phyloP scores from a whole-genome alignment of 495 filamentous ascomycete genomes.

The Delitschia confertaspora region DNA sequence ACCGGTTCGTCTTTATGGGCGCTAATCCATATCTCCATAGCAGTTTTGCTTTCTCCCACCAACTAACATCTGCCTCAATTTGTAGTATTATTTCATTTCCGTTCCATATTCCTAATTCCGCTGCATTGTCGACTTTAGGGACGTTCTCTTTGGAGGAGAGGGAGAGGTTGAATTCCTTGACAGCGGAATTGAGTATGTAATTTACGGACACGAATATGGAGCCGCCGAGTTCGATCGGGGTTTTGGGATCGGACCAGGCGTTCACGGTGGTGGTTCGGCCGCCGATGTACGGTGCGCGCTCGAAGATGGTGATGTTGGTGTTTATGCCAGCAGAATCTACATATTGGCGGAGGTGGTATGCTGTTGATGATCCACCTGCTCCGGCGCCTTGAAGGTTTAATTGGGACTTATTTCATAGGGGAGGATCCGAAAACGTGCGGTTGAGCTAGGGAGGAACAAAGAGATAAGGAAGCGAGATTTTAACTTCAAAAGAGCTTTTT shows the following conservation, averaged over 20 bases:
- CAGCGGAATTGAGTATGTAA: conserved; percentile 65
- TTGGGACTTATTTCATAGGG: no score
- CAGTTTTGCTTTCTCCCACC: conserved; percentile 74
- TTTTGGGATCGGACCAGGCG: conserved; percentile 57
- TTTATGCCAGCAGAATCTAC: conserved; percentile 43
- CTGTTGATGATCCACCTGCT: conserved; percentile 76
- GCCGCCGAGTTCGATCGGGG: conserved; percentile 80
- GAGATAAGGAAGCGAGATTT: no score
- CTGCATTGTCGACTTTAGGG: conserved; percentile 25
- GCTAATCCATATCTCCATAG: conserved; percentile 79
- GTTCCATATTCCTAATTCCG: conserved; percentile 74
- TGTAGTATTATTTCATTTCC: conserved; percentile 65
- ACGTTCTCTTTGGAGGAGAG: conserved; percentile 35
- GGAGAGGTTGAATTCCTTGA: conserved; percentile 60
- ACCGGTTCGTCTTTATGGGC: conserved; percentile 60
- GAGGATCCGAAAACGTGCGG: no score
- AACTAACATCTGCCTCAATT: conserved; percentile 46
- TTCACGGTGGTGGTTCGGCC: conserved; percentile 86
- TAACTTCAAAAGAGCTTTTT: no score
- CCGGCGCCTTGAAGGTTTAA: no score
- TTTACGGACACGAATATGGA: conserved; percentile 90
- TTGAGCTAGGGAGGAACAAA: no score
- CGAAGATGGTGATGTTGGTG: conserved; percentile 80
- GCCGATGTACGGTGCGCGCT: conserved; percentile 69
- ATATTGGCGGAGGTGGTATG: conserved; percentile 69